These are phyloP conservation scores for Pueraria montana DNA, from an alignment of 306 rosid genomes.

Conservation along the genomic window DNA sequence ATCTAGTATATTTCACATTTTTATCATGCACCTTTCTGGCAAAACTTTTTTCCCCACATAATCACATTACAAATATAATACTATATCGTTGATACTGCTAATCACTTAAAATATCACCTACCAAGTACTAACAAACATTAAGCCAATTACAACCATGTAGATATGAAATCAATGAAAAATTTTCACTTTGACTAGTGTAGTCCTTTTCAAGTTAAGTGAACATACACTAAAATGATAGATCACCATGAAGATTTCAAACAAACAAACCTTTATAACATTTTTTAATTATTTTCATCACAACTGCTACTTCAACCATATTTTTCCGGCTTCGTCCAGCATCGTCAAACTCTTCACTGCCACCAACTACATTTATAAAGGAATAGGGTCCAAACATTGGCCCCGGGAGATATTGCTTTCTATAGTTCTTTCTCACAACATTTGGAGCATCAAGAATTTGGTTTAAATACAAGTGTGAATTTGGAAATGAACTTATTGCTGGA, in stretches of 20 bases:
- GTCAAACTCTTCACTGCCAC: slow-evolving; percentile 79
- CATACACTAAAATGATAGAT: slow-evolving; percentile 15
- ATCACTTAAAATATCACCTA: not conserved
- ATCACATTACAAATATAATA: not conserved
- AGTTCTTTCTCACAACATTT: slow-evolving; percentile 57
- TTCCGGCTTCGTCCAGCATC: slow-evolving; percentile 74
- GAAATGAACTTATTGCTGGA: slow-evolving; percentile 78
- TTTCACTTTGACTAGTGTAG: not conserved
- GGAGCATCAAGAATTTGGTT: slow-evolving; percentile 67
- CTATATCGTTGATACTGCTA: not conserved
- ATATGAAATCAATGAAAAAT: slow-evolving; percentile 4
- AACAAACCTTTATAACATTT: slow-evolving; percentile 68
- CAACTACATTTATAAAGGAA: slow-evolving; percentile 74
- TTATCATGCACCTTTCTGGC: not conserved
- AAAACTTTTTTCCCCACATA: not conserved
- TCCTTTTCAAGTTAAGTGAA: not conserved
- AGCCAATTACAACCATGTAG: not conserved
- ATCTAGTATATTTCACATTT: not conserved
- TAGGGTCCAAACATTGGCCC: slow-evolving; percentile 78
- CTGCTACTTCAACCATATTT: slow-evolving; percentile 78
- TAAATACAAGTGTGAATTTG: slow-evolving; percentile 68
- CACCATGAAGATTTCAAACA: not conserved
- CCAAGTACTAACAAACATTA: slow-evolving; percentile 53
- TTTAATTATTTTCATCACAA: slow-evolving; percentile 62
- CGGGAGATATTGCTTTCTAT: slow-evolving; percentile 61